Base-by-base conservation (phyloP, 2,329 filamentous ascomycete genomes). In the Aspergillus piperis region DNA sequence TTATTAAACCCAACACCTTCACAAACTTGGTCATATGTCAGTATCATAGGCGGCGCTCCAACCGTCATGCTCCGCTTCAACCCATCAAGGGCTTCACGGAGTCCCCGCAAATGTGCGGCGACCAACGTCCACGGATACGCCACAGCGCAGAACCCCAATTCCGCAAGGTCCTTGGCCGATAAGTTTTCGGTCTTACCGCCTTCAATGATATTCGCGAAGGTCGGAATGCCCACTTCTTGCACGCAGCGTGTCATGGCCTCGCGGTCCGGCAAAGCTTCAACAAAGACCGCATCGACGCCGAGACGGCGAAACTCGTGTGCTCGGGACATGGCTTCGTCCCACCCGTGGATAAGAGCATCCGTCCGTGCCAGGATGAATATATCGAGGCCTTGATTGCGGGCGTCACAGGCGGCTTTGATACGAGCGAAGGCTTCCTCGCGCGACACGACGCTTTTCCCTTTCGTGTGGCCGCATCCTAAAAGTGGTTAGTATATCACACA, bases 341-440 rank as follows among this genome's bases (percentile, higher is more conserved):
- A 81, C 1, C 78, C 66, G 36, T 68, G 64, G 30, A 72, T 70
- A 25, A 71, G 65, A 2, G 75, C 69, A 58, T 83, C 81, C 0
- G 80, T 82, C 3, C 80, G 72, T 0, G 78, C 80, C 3, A 82
- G 67, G 32, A 82, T 73, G 57, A 78, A 80, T 30, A 82, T 81
- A 59, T 82, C 80, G 3, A 68, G 65, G 1, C 79, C 78, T 62
- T 80, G 72, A 49, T 81, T 74, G 13, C 80, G 71, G 2, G 81
- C 79, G 54, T 82, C 80, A 5, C 73, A 73, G 1, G 81, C 80
- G 1, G 80, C 81, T 62, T 80, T 77, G 56, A 80, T 75, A 1
- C 81, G 73, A 4, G 80, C 80, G 53, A 74, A 81, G 1, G 80
- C 80, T 66, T 82, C 80, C 7, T 71, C 77, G 8, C 77, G 70